Base-by-base conservation (phyloP, 805 yeast genomes). In the Candida succiphila region DNA sequence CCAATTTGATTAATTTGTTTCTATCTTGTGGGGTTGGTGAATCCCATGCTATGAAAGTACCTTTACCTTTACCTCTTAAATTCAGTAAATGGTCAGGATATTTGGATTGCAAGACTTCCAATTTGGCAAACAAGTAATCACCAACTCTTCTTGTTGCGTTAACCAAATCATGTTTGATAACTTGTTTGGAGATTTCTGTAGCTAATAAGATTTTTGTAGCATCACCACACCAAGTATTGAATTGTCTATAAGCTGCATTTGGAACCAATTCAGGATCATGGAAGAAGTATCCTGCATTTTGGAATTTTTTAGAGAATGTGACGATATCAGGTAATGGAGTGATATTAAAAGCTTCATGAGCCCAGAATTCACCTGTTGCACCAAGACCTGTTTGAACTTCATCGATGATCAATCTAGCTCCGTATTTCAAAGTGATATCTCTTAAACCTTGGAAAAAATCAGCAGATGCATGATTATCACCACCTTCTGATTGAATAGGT, bases 221-320 rank as follows among this genome's bases (percentile, higher is more conserved):
- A 62, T 83, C 94, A 49, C 94, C 94, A 63, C 89, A 81, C 94
- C 94, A 83, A 38, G 94, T 83, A 75, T 83, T 83, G 72, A 83
- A 83, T 67, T 84, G 94, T 58, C 94, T 75, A 70, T 79, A 83
- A n/a, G 94, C 76, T 51, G 60, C 57, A 58, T 75, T 67, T 50
- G 94, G 94, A 45, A 78, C 67, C 39, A 83, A 61, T 48, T 75
- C 78, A 31, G 81, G 76, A 60, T 78, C 74, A 48, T 72, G 75
- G 75, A 76, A 84, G 70, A 70, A 83, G 70, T 75, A 84, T 38
- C 94, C 94, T 27, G 94, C 94, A 35, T 87, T 70, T 65, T 84
- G 94, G 70, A 82, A 81, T 68, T 83, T 83, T 68, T 83, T 83
- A 46, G 89, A 79, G 65, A 83, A 83, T 7, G 94, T 83, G 38